Base-by-base conservation (phyloP, 2,329 filamentous ascomycete genomes). In the Dothistroma septosporum region DNA sequence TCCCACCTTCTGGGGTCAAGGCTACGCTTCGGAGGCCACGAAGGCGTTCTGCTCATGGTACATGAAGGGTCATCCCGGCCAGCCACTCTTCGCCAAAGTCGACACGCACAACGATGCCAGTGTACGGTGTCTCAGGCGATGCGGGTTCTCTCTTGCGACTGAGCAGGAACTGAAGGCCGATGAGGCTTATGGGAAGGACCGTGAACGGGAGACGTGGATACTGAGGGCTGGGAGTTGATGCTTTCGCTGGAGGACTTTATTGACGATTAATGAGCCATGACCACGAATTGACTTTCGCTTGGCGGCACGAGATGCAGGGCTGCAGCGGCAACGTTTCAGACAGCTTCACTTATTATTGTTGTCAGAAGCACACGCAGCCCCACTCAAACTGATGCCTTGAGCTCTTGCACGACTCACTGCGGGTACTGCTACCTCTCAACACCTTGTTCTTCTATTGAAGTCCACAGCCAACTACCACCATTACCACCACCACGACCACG, bases 41-140 rank as follows among this genome's bases (percentile, higher is more conserved):
- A 59, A 33, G 16, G 55, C 37, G n/a, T 67, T 65, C 37, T 65
- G 63, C 55, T 31, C 28, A 4, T 64, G 65, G 61, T 67, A 65
- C 59, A 4, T 52, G 37, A 28, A 28, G 21, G 12, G 19, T 7
- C 60, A 53, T 55, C 53, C 57, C 10, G 53, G 37, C 11, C 63
- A 67, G 14, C 7, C 16, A 8, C 52, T 67, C 2, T 65, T 65
- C 57, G 65, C 65, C 24, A 67, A 64, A 33, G 65, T 64, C 7
- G 53, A 65, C 56, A n/a, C 31, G 24, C 49, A 52, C n/a, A 65
- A 67, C 44, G 58, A 59, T 35, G 53, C 52, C 31, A 63, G 65
- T 52, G 49, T 61, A 4, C 58, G 52, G 49, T 65, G 63, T 53
- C 55, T 65, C 44, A 52, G 35, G 21, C 57, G 61, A 28, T 61